Base-by-base conservation (phyloP, 1,284 basidiomycete genomes). In the Cutaneotrichosporon dermatis region DNA sequence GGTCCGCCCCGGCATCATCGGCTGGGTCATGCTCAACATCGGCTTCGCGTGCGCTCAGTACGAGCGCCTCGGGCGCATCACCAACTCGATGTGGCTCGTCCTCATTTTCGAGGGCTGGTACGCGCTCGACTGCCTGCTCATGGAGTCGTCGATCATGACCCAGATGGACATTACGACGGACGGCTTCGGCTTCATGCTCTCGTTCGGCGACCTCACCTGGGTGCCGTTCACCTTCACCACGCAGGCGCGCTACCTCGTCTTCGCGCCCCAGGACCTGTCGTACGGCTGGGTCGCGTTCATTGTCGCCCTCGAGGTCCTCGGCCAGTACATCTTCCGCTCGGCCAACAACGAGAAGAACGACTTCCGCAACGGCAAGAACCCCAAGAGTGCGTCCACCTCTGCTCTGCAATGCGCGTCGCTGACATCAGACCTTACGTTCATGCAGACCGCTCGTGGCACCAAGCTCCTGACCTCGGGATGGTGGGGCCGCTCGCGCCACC, bases 91-190 rank as follows among this genome's bases (percentile, higher is more conserved):
- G 89, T 86, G 86, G 81, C 84, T 98, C 40, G 90, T 96, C 12
- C 80, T 92, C 42, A 80, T 83, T 11, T 97, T 96, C 83, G 91
- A 99, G 72, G 79, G 83, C 2, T 88, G 87, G 81, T 99, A 99
- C 76, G 87, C 94, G 15, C 80, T 84, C 15, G 95, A 99, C 76
- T 86, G 56, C 57, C 50, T 54, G 54, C 46, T 65, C 41, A 44
- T 39, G 63, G 62, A 83, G 80, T 66, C 80, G 16, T 88, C 90
- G 9, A 86, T 99, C 70, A 84, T 99, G 63, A 94, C 90, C 8
- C 93, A 90, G 15, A 98, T 99, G 92, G 95, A 99, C 75, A 96
- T 99, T 73, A 95, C 88, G 6, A 92, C 91, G 35, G 96, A 99
- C 69, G 95, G 95, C 4, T 98, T 99, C 69, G 96, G 96, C 6